These are phyloP conservation scores for Termitomyces sp. DNA, from an alignment of 768 basidiomycete genomes.

Conservation along the genomic window DNA sequence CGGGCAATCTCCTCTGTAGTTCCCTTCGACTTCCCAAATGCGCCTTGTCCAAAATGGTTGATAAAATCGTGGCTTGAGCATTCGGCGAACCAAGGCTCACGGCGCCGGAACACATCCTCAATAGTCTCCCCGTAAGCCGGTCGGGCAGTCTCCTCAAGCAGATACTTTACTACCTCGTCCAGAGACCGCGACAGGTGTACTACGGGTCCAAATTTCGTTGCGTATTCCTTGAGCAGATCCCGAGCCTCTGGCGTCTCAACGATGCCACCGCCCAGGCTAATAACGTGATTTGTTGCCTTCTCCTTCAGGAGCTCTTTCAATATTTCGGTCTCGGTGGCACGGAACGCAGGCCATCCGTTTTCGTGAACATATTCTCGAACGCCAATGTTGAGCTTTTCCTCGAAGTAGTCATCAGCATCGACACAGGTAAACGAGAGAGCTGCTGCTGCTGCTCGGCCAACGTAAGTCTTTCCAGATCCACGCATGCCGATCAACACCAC, in stretches of 20 bases:
- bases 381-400: conserved; percentile 50
- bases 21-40: conserved; percentile 22
- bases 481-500: conserved; percentile 64
- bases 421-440: conserved; percentile 66
- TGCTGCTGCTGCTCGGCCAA: conserved; percentile 73
- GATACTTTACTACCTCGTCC: conserved; percentile 76
- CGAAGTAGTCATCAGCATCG: conserved; percentile 85
- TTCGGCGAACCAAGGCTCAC: conserved; percentile 83
- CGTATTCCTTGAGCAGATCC: conserved; percentile 64
- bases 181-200: conserved; percentile 81
- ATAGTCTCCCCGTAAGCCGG: conserved; percentile 89
- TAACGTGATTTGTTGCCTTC: conserved; percentile 56
- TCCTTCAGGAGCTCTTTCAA: conserved; percentile 64
- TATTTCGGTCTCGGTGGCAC: conserved; percentile 67
- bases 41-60: conserved; percentile 52
- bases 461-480: conserved; percentile 90
- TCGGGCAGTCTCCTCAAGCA: conserved; percentile 68
- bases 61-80: conserved; percentile 80
- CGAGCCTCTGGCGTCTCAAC: conserved; percentile 82
- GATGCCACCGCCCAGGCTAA: conserved; percentile 92
- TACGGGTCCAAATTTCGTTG: conserved; percentile 58
- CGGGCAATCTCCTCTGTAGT: conserved; percentile 62
- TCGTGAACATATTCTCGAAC: conserved; percentile 76
- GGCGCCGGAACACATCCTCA: conserved; percentile 75
- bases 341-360: conserved; percentile 89